Evolutionary conservation across 495 filamentous ascomycete species (phyloP), one percentile per base, ranked within the genome.

Genomic region (Margaritispora aquatica): DNA sequence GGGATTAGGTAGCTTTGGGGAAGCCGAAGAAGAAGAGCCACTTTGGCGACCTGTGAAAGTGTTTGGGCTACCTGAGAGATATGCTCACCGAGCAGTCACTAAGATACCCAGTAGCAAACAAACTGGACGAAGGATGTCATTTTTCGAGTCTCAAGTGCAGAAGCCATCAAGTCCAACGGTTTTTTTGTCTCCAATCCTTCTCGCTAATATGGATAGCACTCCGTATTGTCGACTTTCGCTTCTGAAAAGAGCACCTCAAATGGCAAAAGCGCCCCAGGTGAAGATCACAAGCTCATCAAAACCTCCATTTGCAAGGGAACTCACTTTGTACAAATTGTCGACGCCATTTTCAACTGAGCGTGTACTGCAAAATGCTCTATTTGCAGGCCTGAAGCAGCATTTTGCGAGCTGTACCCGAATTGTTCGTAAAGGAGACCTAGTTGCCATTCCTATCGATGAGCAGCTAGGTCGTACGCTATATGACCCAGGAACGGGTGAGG

Each of bases 261-360:
- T 52, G 9, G 58, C 67, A 21, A 77, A 75, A 54, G 66, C 72
- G 1, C 62, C 72, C 21, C 76, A 72, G 38, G 66, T 71, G 22
- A 80, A 78, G 58, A 79, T 84, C 57, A 75, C 77, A 52, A 75
- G 70, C 26, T 74, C 84, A 1, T 79, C 78, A n/a, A 82, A 76
- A 38, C 94, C 95, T 0, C 95, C 92, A 1, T 79, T 87, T 57
- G 95, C 94, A 17, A 90, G 90, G 61, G 93, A 97, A 69, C 86
- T 97, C 26, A 96, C 89, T 0, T 71, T 98, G n/a, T 78, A 90
- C 47, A 94, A 96, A 62, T 80, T 98, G 41, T 86, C 90, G 8
- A 97, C 92, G 0, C 95, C 94, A 0, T 72, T 93, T 9, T 89
- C 90, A 8, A 91, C 88, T 34, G 92, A 97, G 58, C 80, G 89